Conservation (phyloP, 495 filamentous ascomycete genomes). For the Podospora fimiseda region DNA sequence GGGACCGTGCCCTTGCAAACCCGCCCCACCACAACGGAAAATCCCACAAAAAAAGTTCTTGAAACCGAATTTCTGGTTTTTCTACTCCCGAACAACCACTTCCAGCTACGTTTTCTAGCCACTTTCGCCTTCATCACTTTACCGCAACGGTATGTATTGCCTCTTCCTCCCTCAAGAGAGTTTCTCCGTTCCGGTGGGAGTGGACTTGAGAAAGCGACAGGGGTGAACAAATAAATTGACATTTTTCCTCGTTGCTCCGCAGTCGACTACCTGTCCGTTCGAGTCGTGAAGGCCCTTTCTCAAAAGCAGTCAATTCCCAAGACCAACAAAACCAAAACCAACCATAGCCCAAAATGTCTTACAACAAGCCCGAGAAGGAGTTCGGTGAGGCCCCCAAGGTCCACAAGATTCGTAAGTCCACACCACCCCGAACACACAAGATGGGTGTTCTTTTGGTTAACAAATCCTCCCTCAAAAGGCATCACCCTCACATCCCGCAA, state of each 20-base stretch:
- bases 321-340: constrained; percentile 21
- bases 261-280: constrained; percentile 32
- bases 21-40: constrained; percentile 23
- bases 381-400: constrained; percentile 51
- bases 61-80: constrained; percentile 1
- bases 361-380: constrained; percentile 94
- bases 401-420: constrained; percentile 11
- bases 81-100: constrained; percentile 9
- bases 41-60: constrained; percentile 14
- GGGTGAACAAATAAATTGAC: not conserved
- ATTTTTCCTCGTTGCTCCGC: not conserved
- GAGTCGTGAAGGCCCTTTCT: constrained; percentile 56
- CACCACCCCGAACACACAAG: constrained; percentile 3
- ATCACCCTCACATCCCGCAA: constrained; percentile 95
- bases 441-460: constrained; percentile 3
- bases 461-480: constrained; percentile 43
- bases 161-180: not conserved
- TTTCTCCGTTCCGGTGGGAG: not conserved
- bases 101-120: constrained; percentile 4
- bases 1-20: too few relatives aligned
- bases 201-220: not conserved
- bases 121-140: constrained; percentile 66
- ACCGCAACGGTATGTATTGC: constrained; percentile 50
- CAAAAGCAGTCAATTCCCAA: constrained; percentile 5
- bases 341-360: constrained; percentile 67